A percentile compares a stretch with the other conserved stretches of the same genome.
Evolutionary conservation across 2,329 filamentous ascomycete species (phyloP).

Genomic region (Emmonsia crescens): DNA sequence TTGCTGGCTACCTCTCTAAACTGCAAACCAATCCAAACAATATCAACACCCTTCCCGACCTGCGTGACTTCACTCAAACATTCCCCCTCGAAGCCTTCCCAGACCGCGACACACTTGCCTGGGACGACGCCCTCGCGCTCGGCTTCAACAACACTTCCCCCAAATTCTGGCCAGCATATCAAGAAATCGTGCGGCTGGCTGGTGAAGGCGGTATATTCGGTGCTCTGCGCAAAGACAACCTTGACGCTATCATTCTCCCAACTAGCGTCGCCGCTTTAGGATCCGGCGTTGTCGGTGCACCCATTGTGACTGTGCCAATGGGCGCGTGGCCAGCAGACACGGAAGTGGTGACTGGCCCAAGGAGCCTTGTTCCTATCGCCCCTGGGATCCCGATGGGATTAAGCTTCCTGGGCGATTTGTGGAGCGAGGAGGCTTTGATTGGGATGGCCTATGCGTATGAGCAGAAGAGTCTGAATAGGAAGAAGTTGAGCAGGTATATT

Average conservation of each 20-base stretch:
- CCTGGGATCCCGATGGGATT: slow-evolving; percentile 53
- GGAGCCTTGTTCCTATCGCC: slow-evolving; percentile 42
- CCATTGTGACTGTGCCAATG: slow-evolving; percentile 53
- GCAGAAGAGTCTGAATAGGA: slow-evolving; percentile 44
- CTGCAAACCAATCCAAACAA: slow-evolving; percentile 43
- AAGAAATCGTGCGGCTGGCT: slow-evolving; percentile 43
- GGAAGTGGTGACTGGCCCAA: slow-evolving; percentile 36
- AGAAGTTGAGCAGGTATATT: slow-evolving; percentile 39
- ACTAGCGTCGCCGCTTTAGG: slow-evolving; percentile 39
- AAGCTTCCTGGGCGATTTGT: slow-evolving; percentile 50
- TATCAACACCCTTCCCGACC: slow-evolving; percentile 41
- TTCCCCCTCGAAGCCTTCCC: slow-evolving; percentile 50
- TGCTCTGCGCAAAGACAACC: slow-evolving; percentile 44
- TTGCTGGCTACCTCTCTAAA: slow-evolving; percentile 25
- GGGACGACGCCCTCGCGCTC: slow-evolving; percentile 43
- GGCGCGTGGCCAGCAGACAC: slow-evolving; percentile 44
- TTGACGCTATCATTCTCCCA: slow-evolving; percentile 54
- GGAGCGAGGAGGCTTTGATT: slow-evolving; percentile 52
- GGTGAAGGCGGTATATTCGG: slow-evolving; percentile 51
- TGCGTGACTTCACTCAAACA: slow-evolving; percentile 46
- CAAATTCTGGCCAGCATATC: slow-evolving; percentile 48
- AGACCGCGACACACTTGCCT: slow-evolving; percentile 46
- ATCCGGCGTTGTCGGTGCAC: slow-evolving; percentile 47
- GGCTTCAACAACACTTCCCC: slow-evolving; percentile 48
- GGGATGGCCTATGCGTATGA: slow-evolving; percentile 60